Base-by-base conservation (phyloP, 2,329 filamentous ascomycete genomes). In the Myotisia sp. region DNA sequence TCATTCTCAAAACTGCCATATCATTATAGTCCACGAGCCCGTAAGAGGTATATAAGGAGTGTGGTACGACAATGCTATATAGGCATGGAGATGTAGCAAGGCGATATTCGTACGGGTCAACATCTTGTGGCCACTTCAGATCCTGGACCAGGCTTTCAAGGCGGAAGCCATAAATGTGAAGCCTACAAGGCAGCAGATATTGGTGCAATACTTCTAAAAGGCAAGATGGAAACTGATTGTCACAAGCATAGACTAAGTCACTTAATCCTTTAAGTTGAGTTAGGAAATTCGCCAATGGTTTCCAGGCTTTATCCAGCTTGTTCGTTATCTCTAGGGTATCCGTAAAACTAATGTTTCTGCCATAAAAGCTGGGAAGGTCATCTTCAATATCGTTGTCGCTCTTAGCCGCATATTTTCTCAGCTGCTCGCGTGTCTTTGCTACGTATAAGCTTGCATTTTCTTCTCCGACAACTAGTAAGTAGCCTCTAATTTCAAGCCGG, bases 51-150 rank as follows among this genome's bases (percentile, higher is more conserved):
- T 7, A 13, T 23, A 6, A 6, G 5, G 4, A 10, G 12, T 34
- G 26, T 7, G 12, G 31, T 6, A 34, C 3, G 12, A n/a, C 23
- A 34, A 34, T 19, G n/a, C 31, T 16, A n/a, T 34, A 26, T 17
- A 34, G 26, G 5, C 20, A 26, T 13, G 31, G 31, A 6, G 22
- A 34, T 7, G 31, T 34, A 17, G 31, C 31, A 10, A 34, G 31
- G 4, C 12, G 6, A 8, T 26, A 18, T 22, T 34, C 31, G 16
- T 34, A 26, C 12, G 14, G 13, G n/a, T 26, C 21, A 3, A 34
- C 6, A 3, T 26, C 22, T 16, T 8, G 31, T 9, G 13, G 14
- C 31, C 21, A 26, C 7, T 10, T 17, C 24, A 17, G 16, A 23
- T 26, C 10, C 4, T 24, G 21, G 23, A 16, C 12, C 16, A 34